phyloP scores from a whole-genome alignment of 306 rosid genomes.

The Quercus cerris region DNA sequence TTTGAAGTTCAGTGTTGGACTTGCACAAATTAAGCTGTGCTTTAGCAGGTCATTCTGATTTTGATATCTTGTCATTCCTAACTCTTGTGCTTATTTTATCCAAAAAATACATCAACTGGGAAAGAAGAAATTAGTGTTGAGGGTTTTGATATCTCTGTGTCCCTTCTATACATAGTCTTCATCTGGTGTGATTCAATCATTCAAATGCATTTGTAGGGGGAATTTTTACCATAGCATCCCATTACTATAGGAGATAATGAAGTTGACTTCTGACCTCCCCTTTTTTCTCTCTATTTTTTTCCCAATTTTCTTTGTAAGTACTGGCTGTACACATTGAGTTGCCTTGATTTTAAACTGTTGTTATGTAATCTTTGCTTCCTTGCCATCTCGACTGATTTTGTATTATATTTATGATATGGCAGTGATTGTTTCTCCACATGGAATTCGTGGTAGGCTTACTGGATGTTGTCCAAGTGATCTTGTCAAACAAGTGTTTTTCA shows the following conservation, averaged over 20 bases:
- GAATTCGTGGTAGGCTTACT: conserved; percentile 90
- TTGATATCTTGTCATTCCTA: not conserved
- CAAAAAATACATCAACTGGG: not conserved
- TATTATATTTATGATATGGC: conserved; percentile 27
- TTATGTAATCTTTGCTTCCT: not conserved
- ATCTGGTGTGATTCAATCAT: not conserved
- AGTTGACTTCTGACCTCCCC: not conserved
- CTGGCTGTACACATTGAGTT: not conserved
- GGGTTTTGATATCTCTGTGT: not conserved
- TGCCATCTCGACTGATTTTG: conserved; percentile 24
- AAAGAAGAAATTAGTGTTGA: not conserved
- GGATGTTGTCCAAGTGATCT: conserved; percentile 94
- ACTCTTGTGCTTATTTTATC: not conserved
- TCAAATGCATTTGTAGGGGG: not conserved
- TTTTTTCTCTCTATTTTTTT: not conserved
- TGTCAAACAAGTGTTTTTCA: conserved; percentile 76
- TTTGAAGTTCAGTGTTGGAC: not conserved
- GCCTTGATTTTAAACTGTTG: not conserved
- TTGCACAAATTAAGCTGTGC: not conserved
- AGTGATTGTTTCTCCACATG: conserved; percentile 98
- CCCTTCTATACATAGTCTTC: not conserved
- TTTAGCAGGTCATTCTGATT: not conserved
- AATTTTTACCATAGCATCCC: not conserved
- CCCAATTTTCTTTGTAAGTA: not conserved
- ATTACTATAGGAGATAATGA: not conserved